Evolutionary conservation across 2,329 filamentous ascomycete genomes (phyloP), one percentile per base, ranked within the genome.

Genomic region (Onygenales sp.): DNA sequence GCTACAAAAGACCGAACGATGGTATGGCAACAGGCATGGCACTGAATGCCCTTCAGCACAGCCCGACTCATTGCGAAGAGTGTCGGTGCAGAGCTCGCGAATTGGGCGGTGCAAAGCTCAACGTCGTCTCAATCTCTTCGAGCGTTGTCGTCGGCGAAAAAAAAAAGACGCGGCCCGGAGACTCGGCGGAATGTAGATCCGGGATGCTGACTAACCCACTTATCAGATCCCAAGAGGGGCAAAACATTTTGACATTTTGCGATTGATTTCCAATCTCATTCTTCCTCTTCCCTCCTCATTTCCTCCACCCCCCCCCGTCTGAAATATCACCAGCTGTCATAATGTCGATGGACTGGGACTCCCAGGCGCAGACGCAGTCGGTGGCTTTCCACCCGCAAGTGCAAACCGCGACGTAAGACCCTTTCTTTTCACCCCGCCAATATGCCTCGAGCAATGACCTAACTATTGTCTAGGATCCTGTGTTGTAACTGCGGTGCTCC

Each of bases 401-500:
- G 61, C 62, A 64, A 53, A 68, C 74, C 58, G 81, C 82, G 58
- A 85, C 82, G 78, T 80, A 69, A 61, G 75, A 67, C 2, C 11
- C n/a, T 11, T 44, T 51, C 14, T 10, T 54, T 33, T 42, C 38
- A 45, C 53, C 47, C 52, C 50, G 46, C 50, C 52, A 58, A 61
- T 58, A 59, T 63, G 21, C 31, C 31, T 45, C 38, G 53, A 56
- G 36, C 35, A 42, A 52, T 57, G 21, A 48, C 49, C 59, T 60
- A 58, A 57, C 21, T 48, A 38, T 53, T 39, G 49, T 51, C 48
- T 31, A 88, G 84, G n/a, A 95, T 97, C 67, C 86, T 98, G 55
- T 98, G 93, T 74, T 95, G 89, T 77, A 95, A 97, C 78, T 98
- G 93, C 72, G 93, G 92, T 66, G 90, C 89, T 56, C 86, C 92